Evolutionary conservation across 139 green algal species (phyloP), one percentile per base, ranked within the genome.

Genomic region (Tetradesmus obliquus): DNA sequence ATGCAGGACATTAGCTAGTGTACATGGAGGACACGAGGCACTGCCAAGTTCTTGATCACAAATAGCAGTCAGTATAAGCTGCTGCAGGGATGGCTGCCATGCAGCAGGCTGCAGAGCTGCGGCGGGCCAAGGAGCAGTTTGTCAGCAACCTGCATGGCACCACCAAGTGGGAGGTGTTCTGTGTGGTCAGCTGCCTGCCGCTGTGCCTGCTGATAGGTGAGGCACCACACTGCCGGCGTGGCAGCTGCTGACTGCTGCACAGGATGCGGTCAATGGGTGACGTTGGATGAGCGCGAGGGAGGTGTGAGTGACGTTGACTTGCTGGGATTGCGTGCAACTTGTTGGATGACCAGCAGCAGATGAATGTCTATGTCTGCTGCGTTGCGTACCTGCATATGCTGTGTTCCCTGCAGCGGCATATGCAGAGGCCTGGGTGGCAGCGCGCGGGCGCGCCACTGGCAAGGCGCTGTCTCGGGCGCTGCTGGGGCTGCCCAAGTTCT

Each of bases 51-150:
- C 76, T 82, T 3, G 15, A 82, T 9, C 10, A 82, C 8, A 3
- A 17, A n/a, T 55, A 55, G 66, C 66, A 55, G 2, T 0, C 76
- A 53, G 76, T 51, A n/a, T 53, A 22, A 82, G 24, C 6, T 9
- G 17, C 58, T 22, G 1, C 8, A 19, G 62, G n/a, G 13, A 13
- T 22, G 66, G 54, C 32, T 53, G 32, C 8, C 66, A 83, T 84
- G 71, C 55, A 24, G 71, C 86, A 90, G 54, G 51, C 69, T 54
- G 69, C 80, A 62, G 88, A 88, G 15, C 60, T 88, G 17, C 54
- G 54, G 22, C 57, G 79, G 0, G 19, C 32, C 54, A 98, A 97
- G 84, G 96, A 98, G 87, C 91, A 66, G 0, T 98, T 98, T 76
- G 96, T 98, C 0, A 89, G 87, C 0, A 91, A 94, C 12, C 91